Conservation (phyloP, 2,329 filamentous ascomycete genomes). For the Daldinia eschscholtzii region DNA sequence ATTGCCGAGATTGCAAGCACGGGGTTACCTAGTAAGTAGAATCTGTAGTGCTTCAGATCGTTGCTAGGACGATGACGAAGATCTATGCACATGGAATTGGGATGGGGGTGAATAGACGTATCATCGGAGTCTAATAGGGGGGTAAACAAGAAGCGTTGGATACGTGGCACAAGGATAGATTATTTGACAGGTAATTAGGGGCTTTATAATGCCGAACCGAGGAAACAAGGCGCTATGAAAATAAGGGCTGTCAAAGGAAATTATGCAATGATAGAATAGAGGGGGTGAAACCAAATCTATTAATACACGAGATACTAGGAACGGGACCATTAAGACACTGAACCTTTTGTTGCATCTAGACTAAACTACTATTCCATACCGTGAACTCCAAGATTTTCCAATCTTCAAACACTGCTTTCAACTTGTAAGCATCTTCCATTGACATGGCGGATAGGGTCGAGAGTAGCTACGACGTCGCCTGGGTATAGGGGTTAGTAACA, state of each 20-base stretch:
- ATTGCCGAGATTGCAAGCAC: slow-evolving; percentile 43
- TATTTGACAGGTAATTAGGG: not conserved
- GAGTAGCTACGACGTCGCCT: not conserved
- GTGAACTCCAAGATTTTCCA: slow-evolving; percentile 6
- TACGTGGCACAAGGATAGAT: not conserved
- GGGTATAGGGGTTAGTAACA: not conserved
- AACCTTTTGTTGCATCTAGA: not conserved
- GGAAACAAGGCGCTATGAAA: not conserved
- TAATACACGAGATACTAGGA: not conserved
- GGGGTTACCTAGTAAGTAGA: slow-evolving; percentile 22
- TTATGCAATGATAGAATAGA: not conserved
- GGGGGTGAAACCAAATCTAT: slow-evolving; percentile 5
- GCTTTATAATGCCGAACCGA: not conserved
- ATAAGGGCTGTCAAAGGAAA: not conserved
- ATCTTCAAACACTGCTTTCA: not conserved
- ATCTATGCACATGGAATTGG: not conserved
- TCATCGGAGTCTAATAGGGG: not conserved
- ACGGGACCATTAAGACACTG: not conserved
- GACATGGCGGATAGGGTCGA: not conserved
- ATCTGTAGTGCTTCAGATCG: not conserved
- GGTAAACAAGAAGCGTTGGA: not conserved
- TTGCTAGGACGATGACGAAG: not conserved
- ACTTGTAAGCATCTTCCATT: not conserved
- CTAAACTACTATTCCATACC: not conserved
- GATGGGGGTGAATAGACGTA: not conserved